Evolutionary conservation across 768 basidiomycete species (phyloP).

Genomic region (Cantharellus anzutake): DNA sequence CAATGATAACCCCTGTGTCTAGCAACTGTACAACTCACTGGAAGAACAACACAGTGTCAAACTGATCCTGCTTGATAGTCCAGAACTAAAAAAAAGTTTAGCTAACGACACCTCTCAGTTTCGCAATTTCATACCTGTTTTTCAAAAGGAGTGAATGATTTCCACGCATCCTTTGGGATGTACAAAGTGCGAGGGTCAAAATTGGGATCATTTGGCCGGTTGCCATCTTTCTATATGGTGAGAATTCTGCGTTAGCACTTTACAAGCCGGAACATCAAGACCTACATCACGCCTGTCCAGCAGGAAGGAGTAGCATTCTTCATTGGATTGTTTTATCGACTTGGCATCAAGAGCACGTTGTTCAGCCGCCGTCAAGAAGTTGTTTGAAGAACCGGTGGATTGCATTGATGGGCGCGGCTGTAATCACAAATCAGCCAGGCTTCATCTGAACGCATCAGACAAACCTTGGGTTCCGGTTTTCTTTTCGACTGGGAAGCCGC

Average conservation of each 20-base stretch:
- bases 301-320: slow-evolving; percentile 63
- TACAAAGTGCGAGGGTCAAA: slow-evolving; percentile 83
- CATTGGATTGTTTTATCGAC: slow-evolving; percentile 60
- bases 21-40: slow-evolving; percentile 23
- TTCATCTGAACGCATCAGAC: slow-evolving; percentile 19
- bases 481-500: not conserved
- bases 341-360: slow-evolving; percentile 56
- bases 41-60: slow-evolving; percentile 92
- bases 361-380: slow-evolving; percentile 73
- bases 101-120: not conserved
- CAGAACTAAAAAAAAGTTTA: slow-evolving; percentile 16
- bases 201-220: slow-evolving; percentile 55
- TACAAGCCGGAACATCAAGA: slow-evolving; percentile 3
- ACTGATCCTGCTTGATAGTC: slow-evolving; percentile 94
- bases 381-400: slow-evolving; percentile 5
- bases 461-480: not conserved
- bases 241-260: not conserved
- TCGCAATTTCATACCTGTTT: slow-evolving; percentile 37
- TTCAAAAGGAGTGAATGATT: slow-evolving; percentile 84
- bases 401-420: not conserved
- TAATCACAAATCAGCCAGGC: slow-evolving; percentile 14
- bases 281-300: slow-evolving; percentile 50
- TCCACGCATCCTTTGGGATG: slow-evolving; percentile 62
- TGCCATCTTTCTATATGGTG: slow-evolving; percentile 50
- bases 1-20: not conserved